Conservation (phyloP, 805 yeast species). For the Candida multigemmis region DNA sequence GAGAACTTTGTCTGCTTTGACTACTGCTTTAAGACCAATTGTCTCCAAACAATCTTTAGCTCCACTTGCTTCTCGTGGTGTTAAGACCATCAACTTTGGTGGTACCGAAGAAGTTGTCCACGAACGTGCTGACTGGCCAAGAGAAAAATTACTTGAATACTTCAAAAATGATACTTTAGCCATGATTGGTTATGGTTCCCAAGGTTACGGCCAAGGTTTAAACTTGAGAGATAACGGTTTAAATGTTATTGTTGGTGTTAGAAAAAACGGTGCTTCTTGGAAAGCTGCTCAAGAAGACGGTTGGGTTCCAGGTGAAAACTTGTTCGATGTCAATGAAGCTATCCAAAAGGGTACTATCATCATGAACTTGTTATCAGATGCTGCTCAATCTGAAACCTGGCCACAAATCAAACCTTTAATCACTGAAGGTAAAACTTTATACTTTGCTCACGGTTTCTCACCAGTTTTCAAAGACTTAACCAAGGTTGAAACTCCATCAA, state of each 20-base stretch:
- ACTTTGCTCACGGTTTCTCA: constrained; percentile 99
- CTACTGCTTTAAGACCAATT: constrained; percentile 38
- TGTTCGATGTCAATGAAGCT: constrained; percentile 93
- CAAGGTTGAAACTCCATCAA: constrained; percentile 88
- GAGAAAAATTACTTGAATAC: constrained; percentile 89
- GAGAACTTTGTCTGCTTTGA: constrained; percentile 58
- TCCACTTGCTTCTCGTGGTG: constrained; percentile 70
- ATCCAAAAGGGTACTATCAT: constrained; percentile 83
- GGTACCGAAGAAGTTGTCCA: constrained; percentile 93
- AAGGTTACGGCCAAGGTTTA: constrained; percentile 99
- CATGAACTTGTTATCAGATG: constrained; percentile 98
- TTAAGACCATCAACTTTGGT: constrained; percentile 94
- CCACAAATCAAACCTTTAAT: constrained; percentile 73
- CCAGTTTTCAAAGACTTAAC: constrained; percentile 98
- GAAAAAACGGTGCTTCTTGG: constrained; percentile 99
- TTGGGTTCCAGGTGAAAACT: constrained; percentile 99
- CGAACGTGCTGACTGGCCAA: constrained; percentile 99
- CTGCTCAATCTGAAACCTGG: constrained; percentile 99
- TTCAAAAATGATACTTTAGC: constrained; percentile 98
- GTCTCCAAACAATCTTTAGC: constrained; percentile 27
- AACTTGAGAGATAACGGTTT: constrained; percentile 99
- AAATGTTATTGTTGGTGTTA: constrained; percentile 95
- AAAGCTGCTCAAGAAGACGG: constrained; percentile 99
- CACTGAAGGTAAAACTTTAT: constrained; percentile 95
- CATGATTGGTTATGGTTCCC: constrained; percentile 98